These are phyloP conservation scores for Gloeopeniophorella convolvens DNA, from an alignment of 768 basidiomycete genomes.

Conservation along the genomic window DNA sequence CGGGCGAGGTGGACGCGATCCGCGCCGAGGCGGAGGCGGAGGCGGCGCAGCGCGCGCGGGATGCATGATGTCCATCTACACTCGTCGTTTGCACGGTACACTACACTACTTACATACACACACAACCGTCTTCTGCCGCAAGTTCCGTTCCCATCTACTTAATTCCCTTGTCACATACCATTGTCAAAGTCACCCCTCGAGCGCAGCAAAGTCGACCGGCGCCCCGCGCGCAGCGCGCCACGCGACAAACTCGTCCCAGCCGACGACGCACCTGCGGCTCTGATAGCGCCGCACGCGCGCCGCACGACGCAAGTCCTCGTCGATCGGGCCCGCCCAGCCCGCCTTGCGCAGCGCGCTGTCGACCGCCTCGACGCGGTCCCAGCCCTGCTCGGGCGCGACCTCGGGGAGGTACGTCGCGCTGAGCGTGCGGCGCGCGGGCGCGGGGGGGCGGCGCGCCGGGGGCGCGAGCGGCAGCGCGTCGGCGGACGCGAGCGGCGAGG, in stretches of 20 bases:
- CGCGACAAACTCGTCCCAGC: constrained; percentile 69
- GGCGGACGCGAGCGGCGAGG: constrained; percentile 68
- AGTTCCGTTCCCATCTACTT: no score
- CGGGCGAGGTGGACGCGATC: no score
- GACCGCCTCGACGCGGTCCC: constrained; percentile 85
- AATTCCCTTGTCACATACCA: background rate
- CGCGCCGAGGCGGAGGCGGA: no score
- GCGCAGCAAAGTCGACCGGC: constrained; percentile 4
- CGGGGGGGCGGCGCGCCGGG: background rate
- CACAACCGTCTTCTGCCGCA: no score
- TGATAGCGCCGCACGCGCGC: constrained; percentile 79
- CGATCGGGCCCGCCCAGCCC: constrained; percentile 78
- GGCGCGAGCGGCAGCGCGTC: constrained; percentile 49
- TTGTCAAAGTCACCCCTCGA: background rate
- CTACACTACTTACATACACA: no score
- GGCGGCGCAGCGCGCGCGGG: no score
- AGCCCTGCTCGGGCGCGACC: constrained; percentile 88
- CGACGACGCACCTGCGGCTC: constrained; percentile 58
- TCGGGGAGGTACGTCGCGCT: constrained; percentile 92
- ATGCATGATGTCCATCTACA: no score
- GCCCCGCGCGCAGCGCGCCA: constrained; percentile 58
- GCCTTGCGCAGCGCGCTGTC: constrained; percentile 92
- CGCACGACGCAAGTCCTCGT: constrained; percentile 72
- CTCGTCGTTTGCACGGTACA: no score
- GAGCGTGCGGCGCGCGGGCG: constrained; percentile 45